Base-by-base conservation (phyloP, 2,329 filamentous ascomycete genomes). In the Epichloe glyceriae region DNA sequence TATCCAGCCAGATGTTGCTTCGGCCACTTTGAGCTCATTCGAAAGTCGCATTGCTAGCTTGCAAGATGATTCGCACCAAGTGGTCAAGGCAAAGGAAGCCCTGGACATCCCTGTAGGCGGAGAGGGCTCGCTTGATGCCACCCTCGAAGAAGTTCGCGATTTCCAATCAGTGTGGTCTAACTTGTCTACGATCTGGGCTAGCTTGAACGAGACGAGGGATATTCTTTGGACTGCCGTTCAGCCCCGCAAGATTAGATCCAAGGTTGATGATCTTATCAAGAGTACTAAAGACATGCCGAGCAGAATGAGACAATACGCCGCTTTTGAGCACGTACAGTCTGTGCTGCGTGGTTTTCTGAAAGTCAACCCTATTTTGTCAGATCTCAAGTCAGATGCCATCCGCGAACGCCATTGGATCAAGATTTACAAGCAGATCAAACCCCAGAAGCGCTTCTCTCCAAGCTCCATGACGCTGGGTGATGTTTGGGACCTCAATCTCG, bases 201-300 rank as follows among this genome's bases (percentile, higher is more conserved):
- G 87, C 62, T 73, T 99, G 53, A 93, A 96, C 61, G 91, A 97
- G 61, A 85, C 96, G 15, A 82, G 88, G 33, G 94, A 98, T 60
- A 86, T 82, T 49, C 77, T 95, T 1, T 99, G 94, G 94, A 94
- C 85, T 51, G 95, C 88, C 62, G 86, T 98, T 1, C 89, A 97
- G 63, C 91, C 94, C 8, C 81, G 93, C 56, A 98, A 97, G 70
- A 82, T 98, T 52, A 82, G 93, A 38, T 80, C 86, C 59, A 86
- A 88, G 55, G 83, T 99, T 47, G 91, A 98, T 62, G 84, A 85
- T 46, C 78, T 97, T 49, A 88, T 97, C 66, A 95, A 95, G 73
- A 95, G 95, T 79, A 97, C 90, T 37, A 97, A 95, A 70, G 91
- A 97, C 55, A 97, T 98, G 93, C 93, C 94, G 0, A 95, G 89